Conservation (phyloP, 495 filamentous ascomycete species). For the Xylaria palmicola region DNA sequence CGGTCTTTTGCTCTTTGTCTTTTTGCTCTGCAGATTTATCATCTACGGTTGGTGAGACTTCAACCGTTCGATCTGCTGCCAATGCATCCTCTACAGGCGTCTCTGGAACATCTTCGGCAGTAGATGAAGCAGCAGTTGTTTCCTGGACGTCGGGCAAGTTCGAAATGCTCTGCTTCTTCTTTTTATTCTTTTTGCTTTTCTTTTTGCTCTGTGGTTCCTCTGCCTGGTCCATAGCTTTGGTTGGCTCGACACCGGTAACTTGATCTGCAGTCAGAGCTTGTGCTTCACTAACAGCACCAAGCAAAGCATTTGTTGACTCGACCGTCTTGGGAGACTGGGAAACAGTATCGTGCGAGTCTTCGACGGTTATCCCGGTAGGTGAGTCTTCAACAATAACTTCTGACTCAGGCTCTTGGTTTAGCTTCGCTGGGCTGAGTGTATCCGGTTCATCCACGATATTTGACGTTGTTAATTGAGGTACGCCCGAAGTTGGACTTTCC, state of each 20-base stretch:
- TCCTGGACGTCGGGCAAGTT: constrained; percentile 16
- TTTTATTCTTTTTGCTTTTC: constrained; percentile 27
- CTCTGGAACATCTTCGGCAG: not conserved
- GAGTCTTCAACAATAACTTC: constrained; percentile 11
- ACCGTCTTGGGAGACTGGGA: constrained; percentile 15
- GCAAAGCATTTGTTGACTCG: constrained; percentile 4
- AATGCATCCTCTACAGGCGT: not conserved
- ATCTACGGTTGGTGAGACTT: not conserved
- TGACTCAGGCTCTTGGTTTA: constrained; percentile 17
- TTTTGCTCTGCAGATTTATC: constrained; percentile 2
- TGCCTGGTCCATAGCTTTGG: constrained; percentile 2
- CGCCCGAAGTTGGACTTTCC: not conserved
- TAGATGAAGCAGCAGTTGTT: not conserved
- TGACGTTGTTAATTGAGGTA: not conserved
- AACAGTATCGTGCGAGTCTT: constrained; percentile 17
- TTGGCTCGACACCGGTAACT: constrained; percentile 8
- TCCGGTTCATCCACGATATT: constrained; percentile 21
- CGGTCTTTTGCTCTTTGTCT: too few species aligned
- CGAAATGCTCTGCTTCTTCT: constrained; percentile 17
- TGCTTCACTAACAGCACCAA: constrained; percentile 1
- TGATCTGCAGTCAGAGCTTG: constrained; percentile 15
- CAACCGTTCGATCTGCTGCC: not conserved
- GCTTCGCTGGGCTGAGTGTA: too few species aligned
- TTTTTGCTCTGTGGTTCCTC: constrained; percentile 21
- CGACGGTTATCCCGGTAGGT: constrained; percentile 8